phyloP scores from a whole-genome alignment of 768 basidiomycete genomes.

The Wakefieldia striispora region DNA sequence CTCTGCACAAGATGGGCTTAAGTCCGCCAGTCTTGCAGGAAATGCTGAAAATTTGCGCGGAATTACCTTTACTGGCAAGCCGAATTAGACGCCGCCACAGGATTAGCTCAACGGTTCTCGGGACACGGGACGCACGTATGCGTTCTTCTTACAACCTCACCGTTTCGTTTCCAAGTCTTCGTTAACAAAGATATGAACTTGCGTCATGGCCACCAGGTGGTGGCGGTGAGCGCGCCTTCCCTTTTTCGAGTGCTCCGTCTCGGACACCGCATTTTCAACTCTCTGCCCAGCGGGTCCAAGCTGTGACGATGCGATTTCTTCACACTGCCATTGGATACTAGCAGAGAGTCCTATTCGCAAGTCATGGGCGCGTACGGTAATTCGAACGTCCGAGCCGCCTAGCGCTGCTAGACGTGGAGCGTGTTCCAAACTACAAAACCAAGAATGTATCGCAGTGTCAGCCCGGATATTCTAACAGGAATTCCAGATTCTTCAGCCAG shows the following conservation, averaged over 20 bases:
- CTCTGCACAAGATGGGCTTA: no score
- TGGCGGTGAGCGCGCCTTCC: conserved; percentile 33
- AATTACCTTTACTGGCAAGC: not conserved
- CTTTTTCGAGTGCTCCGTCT: conserved; percentile 31
- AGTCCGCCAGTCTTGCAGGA: not conserved
- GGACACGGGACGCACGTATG: conserved; percentile 19
- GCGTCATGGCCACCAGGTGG: conserved; percentile 27
- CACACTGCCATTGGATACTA: conserved; percentile 31
- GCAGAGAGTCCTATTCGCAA: conserved; percentile 20
- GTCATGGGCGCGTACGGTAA: conserved; percentile 30
- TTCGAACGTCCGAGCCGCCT: conserved; percentile 30
- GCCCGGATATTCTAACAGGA: conserved; percentile 25
- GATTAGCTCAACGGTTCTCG: conserved; percentile 16
- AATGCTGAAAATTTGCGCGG: conserved; percentile 2
- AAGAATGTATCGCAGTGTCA: conserved; percentile 24
- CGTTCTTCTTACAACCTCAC: conserved; percentile 8
- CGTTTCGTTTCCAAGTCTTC: conserved; percentile 8
- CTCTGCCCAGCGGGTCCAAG: conserved; percentile 27
- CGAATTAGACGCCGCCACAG: conserved; percentile 19
- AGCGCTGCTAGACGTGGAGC: conserved; percentile 17
- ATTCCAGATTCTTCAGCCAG: conserved; percentile 26
- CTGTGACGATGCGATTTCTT: conserved; percentile 31
- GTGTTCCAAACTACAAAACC: conserved; percentile 33
- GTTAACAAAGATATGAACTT: conserved; percentile 5
- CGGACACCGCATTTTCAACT: conserved; percentile 27